phyloP scores from a whole-genome alignment of 345 rosid genomes.

The Gossypium sturtianum region DNA sequence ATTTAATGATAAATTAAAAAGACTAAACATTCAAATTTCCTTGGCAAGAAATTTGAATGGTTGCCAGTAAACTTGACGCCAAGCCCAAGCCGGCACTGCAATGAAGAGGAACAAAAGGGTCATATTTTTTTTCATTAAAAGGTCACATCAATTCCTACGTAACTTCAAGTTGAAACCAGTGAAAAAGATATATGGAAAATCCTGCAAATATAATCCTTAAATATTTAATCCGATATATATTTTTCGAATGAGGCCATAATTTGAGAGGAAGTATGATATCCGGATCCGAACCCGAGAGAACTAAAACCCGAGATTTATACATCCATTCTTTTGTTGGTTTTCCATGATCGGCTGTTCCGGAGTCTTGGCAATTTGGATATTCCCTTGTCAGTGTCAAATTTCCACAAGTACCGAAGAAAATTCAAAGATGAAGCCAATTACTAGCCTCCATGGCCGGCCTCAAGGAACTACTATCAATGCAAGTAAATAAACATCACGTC shows the following conservation, averaged over 20 bases:
- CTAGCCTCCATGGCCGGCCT: conserved; percentile 18
- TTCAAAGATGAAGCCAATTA: not conserved
- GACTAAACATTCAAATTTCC: no score
- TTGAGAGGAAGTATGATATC: no score
- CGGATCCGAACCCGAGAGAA: not conserved
- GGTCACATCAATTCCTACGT: not conserved
- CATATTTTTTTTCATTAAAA: no score
- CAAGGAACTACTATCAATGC: not conserved
- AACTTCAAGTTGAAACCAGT: not conserved
- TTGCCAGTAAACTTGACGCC: not conserved
- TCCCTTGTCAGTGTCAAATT: not conserved
- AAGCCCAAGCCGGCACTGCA: not conserved
- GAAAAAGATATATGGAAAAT: not conserved
- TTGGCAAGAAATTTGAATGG: no score
- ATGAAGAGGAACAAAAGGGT: not conserved
- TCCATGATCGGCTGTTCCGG: conserved; percentile 1
- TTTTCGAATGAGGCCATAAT: no score
- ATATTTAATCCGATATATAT: no score
- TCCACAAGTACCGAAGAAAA: not conserved
- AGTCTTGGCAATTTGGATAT: not conserved
- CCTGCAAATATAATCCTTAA: no score
- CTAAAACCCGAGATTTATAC: no score
- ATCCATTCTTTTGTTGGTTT: not conserved
- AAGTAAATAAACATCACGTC: not conserved
- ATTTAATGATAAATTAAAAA: no score